Evolutionary conservation across 1,284 basidiomycete genomes (phyloP), one percentile per base, ranked within the genome.

Genomic region (Lentinus polychrous): DNA sequence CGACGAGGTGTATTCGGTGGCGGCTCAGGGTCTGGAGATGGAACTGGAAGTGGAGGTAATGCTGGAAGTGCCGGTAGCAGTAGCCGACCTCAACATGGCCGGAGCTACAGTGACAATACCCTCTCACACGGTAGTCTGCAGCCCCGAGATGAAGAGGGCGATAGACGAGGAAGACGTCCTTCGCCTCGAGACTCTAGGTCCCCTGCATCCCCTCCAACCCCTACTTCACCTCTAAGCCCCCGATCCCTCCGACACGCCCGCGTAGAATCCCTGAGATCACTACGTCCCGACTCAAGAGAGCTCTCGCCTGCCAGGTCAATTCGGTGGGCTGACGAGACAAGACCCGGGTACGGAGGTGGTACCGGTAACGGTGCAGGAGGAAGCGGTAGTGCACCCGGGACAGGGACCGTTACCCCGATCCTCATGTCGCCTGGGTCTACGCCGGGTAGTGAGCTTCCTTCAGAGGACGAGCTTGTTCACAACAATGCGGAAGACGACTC

Each of bases 301-400:
- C 65, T 60, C 39, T 77, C 75, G 18, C 78, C 76, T 0, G 66
- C 75, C 43, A 66, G 75, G 17, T 76, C 73, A 37, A 69, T 78
- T 42, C 63, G 74, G 41, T 79, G 77, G 52, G 66, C 65, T 35
- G 74, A 76, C 40, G 40, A 49, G 27, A 32, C 50, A 45, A 45
- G 65, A 68, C 33, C 49, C 10, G 8, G 6, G 32, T 20, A 34
- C 35, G 35, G 45, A 8, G 23, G 23, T 12, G 8, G n/a, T 15
- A 43, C 11, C 42, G 12, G 10, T 14, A 31, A 12, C n/a, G 42
- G 42, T 20, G 32, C 42, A 14, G n/a, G 22, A 10, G 20, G 8
- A 17, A 43, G n/a, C 24, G 24, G n/a, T n/a, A 22, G 24, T 10
- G 10, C 27, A 27, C 46, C 31, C 14, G 11, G 41, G 33, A 20